phyloP scores from a whole-genome alignment of 78 protist genomes.

The Pigoraptor vietnamica region DNA sequence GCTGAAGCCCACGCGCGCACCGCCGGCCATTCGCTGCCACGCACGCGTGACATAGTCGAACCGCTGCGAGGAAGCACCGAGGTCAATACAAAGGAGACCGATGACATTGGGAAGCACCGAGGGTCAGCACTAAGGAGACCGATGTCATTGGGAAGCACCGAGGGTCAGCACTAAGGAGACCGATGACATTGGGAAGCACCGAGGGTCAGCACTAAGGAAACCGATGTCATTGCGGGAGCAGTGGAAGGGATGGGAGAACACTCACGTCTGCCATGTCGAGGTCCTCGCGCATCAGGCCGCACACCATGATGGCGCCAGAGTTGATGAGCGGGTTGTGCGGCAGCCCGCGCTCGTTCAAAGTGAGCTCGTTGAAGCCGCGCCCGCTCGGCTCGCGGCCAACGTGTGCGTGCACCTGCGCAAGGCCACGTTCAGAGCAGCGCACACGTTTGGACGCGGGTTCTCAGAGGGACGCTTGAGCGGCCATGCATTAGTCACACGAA shows the following conservation, averaged over 20 bases:
- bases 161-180: background rate
- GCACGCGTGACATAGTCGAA: background rate
- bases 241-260: background rate
- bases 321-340: slow-evolving; percentile 68
- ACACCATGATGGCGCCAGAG: slow-evolving; percentile 57
- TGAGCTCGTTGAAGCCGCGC: background rate
- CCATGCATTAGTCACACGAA: no score
- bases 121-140: no score
- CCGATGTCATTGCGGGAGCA: background rate
- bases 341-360: background rate
- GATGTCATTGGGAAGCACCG: no score
- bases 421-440: background rate
- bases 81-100: no score
- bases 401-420: background rate
- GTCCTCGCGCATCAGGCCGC: slow-evolving; percentile 11
- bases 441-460: no score
- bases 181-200: background rate
- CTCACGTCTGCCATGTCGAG: background rate
- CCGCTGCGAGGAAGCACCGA: background rate
- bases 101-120: no score
- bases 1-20: slow-evolving; percentile 10
- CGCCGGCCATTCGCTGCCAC: slow-evolving; percentile 27
- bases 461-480: no score
- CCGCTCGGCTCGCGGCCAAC: background rate
- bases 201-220: no score